Conservation (phyloP, 805 yeast genomes). For the Barnettozyma salicaria region DNA sequence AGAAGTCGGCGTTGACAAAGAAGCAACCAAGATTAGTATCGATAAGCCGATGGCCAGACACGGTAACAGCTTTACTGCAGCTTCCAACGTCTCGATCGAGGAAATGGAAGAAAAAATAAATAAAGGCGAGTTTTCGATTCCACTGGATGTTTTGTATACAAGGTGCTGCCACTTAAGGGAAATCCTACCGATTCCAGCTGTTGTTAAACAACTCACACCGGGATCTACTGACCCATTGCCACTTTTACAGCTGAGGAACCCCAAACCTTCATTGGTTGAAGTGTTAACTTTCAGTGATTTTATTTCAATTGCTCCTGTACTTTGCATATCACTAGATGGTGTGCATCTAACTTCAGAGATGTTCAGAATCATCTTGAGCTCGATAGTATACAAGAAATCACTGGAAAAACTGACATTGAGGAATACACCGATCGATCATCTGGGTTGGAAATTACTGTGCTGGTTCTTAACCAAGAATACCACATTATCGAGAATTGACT, state of each 20-base stretch:
- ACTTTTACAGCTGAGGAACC: slow-evolving; percentile 68
- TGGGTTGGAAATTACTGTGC: slow-evolving; percentile 79
- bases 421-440: slow-evolving; percentile 67
- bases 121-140: slow-evolving; percentile 24
- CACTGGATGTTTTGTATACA: slow-evolving; percentile 74
- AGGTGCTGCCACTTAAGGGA: slow-evolving; percentile 91
- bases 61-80: slow-evolving; percentile 27
- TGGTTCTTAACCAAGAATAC: slow-evolving; percentile 66
- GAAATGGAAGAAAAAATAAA: slow-evolving; percentile 26
- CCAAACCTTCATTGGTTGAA: slow-evolving; percentile 84
- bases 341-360: slow-evolving; percentile 68
- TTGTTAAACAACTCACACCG: slow-evolving; percentile 65
- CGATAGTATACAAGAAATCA: slow-evolving; percentile 55
- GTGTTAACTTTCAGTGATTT: slow-evolving; percentile 84
- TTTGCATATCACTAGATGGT: slow-evolving; percentile 75
- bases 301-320: slow-evolving; percentile 75
- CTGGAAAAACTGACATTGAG: slow-evolving; percentile 70
- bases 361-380: slow-evolving; percentile 60
- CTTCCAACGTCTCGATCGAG: slow-evolving; percentile 16
- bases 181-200: slow-evolving; percentile 87
- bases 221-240: slow-evolving; percentile 84
- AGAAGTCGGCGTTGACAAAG: slow-evolving; percentile 30
- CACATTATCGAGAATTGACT: slow-evolving; percentile 52
- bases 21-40: slow-evolving; percentile 33
- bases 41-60: slow-evolving; percentile 40